These are phyloP conservation scores for Phytopythium delawarense DNA, from an alignment of 352 stramenopile genomes.

Conservation along the genomic window DNA sequence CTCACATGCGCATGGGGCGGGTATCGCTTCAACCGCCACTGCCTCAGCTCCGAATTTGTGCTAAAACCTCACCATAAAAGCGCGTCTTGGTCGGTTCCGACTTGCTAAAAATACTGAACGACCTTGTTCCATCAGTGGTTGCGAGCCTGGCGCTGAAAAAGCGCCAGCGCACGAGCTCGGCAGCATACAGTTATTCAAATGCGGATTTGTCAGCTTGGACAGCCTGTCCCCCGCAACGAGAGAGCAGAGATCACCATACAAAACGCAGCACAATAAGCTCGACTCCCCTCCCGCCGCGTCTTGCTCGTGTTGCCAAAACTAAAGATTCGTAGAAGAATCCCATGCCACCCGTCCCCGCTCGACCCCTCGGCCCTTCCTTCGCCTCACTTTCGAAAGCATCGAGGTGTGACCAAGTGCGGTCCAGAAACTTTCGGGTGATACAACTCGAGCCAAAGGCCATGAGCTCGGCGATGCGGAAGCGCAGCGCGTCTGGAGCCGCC, in stretches of 20 bases:
- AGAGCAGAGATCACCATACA: not conserved
- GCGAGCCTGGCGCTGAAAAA: not conserved
- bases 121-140: constrained; percentile 4
- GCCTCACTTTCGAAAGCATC: constrained; percentile 7
- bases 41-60: too few relatives aligned
- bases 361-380: not conserved
- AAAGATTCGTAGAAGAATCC: not conserved
- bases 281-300: not conserved
- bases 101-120: not conserved
- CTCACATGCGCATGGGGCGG: too few relatives aligned
- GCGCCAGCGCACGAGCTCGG: not conserved
- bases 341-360: not conserved
- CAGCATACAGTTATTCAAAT: not conserved
- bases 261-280: not conserved
- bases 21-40: too few relatives aligned
- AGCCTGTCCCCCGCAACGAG: not conserved
- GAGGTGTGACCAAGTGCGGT: constrained; percentile 20
- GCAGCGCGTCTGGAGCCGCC: not conserved
- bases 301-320: not conserved
- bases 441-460: constrained; percentile 17
- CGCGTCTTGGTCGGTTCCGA: not conserved
- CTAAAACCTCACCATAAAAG: not conserved
- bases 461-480: constrained; percentile 33
- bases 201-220: not conserved
- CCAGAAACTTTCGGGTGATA: not conserved